These are phyloP conservation scores for Sporothrix sp. DNA, from an alignment of 2,329 filamentous ascomycete species.

Conservation along the genomic window DNA sequence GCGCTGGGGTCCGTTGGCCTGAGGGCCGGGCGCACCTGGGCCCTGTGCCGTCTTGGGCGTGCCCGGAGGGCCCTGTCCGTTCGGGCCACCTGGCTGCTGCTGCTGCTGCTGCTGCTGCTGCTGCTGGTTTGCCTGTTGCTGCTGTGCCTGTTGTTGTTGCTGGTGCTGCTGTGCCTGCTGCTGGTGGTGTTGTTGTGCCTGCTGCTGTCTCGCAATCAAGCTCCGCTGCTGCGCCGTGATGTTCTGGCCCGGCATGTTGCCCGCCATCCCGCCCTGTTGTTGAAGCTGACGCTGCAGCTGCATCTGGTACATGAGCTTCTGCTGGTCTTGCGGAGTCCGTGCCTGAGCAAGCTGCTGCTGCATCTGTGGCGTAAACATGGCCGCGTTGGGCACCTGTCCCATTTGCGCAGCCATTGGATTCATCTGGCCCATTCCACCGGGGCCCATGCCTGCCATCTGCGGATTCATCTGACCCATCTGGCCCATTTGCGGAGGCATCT, in stretches of 20 bases:
- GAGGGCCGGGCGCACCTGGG: slow-evolving; percentile 16
- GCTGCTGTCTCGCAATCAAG: slow-evolving; percentile 25
- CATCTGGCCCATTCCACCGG: slow-evolving; percentile 28
- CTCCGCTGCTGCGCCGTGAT: slow-evolving; percentile 27
- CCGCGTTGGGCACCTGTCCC: slow-evolving; percentile 32
- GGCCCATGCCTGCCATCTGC: slow-evolving; percentile 17
- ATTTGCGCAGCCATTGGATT: slow-evolving; percentile 25
- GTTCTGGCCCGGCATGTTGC: slow-evolving; percentile 22
- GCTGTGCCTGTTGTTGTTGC: slow-evolving; percentile 30
- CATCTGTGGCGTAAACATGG: slow-evolving; percentile 24
- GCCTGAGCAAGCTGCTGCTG: slow-evolving; percentile 33
- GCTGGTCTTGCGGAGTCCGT: slow-evolving; percentile 55
- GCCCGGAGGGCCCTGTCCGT: slow-evolving; percentile 45
- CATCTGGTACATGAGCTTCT: slow-evolving; percentile 75
- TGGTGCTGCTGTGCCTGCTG: slow-evolving; percentile 32
- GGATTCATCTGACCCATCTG: slow-evolving; percentile 26
- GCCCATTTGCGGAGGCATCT: slow-evolving; percentile 23
- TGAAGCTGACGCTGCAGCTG: slow-evolving; percentile 69
- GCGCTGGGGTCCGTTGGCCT: slow-evolving; percentile 23
- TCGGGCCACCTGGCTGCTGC: slow-evolving; percentile 37
- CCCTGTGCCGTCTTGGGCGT: slow-evolving; percentile 17
- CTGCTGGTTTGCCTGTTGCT: slow-evolving; percentile 23
- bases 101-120: slow-evolving; percentile 4
- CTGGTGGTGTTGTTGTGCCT: slow-evolving; percentile 29
- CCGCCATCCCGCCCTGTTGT: slow-evolving; percentile 41